Base-by-base conservation (phyloP, 768 basidiomycete genomes). In the Suillus variegatus region DNA sequence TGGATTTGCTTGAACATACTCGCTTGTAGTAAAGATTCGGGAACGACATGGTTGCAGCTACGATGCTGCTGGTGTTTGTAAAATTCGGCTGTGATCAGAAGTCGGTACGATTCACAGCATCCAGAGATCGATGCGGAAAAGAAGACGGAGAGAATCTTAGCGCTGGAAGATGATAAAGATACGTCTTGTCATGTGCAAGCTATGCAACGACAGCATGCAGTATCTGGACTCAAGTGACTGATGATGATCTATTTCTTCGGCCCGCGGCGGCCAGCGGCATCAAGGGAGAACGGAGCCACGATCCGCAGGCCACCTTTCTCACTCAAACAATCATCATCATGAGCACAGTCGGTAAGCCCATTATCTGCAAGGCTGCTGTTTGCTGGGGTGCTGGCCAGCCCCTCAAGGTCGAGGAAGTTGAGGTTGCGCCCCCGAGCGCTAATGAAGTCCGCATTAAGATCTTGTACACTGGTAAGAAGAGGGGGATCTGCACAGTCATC, bases 361-460 rank as follows among this genome's bases (percentile, higher is more conserved):
- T 97, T 88, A 86, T 87, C 74, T 85, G 97, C 83, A 97, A 94
- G 77, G 96, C 94, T 41, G 93, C 94, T 46, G 89, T 99, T 65
- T 97, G 95, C 77, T 99, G 97, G 97, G 94, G 85, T 63, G 95
- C 96, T 14, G 92, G 91, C 69, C 85, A 94, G 77, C 86, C 86
- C 57, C 86, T 99, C 67, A 88, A 89, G 73, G 81, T 98, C 72
- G 97, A 99, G 78, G 88, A 94, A 46, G 88, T 99, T 71, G 91
- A 97, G 72, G 97, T 99, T 25, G 93, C 92, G 22, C 96, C 97
- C 57, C 97, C 97, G 46, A 82, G 81, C 67, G 89, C 91, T 40
- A 85, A 91, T 77, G 97, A 99, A 83, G 97, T 99, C 73, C 84
- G 97, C 66, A 94, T 99, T 76, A 86, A 89, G 72, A 94, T 99